These are phyloP conservation scores for Talaromyces albobiverticillius DNA, from an alignment of 2,329 filamentous ascomycete species.

Conservation along the genomic window DNA sequence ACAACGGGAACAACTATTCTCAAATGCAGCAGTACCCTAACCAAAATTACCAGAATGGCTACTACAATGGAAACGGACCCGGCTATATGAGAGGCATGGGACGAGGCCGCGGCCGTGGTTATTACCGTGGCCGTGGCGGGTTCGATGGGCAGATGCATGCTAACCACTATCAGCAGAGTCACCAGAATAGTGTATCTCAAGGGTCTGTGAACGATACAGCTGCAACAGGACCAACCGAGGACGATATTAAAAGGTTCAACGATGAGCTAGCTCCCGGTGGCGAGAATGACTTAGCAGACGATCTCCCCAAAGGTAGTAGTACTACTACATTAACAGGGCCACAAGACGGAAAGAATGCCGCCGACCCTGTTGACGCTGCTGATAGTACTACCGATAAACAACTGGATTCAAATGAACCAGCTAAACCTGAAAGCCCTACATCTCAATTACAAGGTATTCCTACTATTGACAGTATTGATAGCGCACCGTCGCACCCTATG, in stretches of 20 bases:
- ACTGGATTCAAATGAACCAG: neutral
- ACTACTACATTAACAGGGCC: slow-evolving; percentile 12
- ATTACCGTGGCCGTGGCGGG: slow-evolving; percentile 35
- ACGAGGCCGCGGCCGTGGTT: slow-evolving; percentile 63
- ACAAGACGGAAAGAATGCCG: neutral
- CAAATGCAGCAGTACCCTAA: slow-evolving; percentile 53
- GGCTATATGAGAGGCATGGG: slow-evolving; percentile 61
- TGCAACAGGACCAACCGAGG: slow-evolving; percentile 13
- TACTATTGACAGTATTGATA: slow-evolving; percentile 30
- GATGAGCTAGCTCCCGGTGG: slow-evolving; percentile 33
- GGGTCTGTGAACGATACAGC: slow-evolving; percentile 25
- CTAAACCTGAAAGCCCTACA: neutral
- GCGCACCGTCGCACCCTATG: slow-evolving; percentile 21
- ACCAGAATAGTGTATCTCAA: slow-evolving; percentile 30
- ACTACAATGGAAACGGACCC: slow-evolving; percentile 70
- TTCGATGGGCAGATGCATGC: slow-evolving; percentile 37
- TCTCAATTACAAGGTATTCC: slow-evolving; percentile 28
- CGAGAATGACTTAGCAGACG: slow-evolving; percentile 25
- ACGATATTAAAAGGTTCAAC: slow-evolving; percentile 27
- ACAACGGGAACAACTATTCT: slow-evolving; percentile 77
- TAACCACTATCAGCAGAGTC: slow-evolving; percentile 31
- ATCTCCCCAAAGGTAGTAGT: slow-evolving; percentile 18
- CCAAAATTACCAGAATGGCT: slow-evolving; percentile 72
- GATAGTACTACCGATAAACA: neutral
- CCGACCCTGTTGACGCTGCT: neutral